These are phyloP conservation scores for Trichothecium sympodiale DNA, from an alignment of 2,329 filamentous ascomycete species.

Conservation along the genomic window DNA sequence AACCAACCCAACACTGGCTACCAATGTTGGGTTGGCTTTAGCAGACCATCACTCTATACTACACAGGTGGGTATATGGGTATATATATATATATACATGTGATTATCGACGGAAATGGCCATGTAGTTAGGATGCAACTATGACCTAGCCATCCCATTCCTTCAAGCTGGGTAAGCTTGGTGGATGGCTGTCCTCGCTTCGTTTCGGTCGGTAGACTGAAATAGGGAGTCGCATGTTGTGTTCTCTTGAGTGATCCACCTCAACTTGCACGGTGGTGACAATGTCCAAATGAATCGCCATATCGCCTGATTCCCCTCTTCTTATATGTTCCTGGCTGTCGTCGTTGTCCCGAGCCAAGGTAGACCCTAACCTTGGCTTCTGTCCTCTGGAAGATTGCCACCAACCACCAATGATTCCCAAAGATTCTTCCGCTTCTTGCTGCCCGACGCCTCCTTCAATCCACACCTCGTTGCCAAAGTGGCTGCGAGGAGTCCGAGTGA, in stretches of 20 bases:
- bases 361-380: background rate
- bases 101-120: no score
- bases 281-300: slow-evolving; percentile 2
- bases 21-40: no score
- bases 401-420: background rate
- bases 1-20: no score
- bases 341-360: background rate
- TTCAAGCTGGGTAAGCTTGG: no score
- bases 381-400: background rate
- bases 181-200: no score
- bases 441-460: background rate
- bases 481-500: slow-evolving; percentile 12
- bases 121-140: background rate
- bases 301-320: background rate
- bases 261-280: background rate
- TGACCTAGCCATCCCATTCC: no score
- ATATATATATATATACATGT: no score
- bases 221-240: no score
- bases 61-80: no score
- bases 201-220: no score
- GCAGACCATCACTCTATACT: no score
- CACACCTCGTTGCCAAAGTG: slow-evolving; percentile 21
- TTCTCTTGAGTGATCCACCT: background rate
- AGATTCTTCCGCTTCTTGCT: background rate
- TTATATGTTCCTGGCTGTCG: background rate